Base-by-base conservation (phyloP, 1,284 basidiomycete genomes). In the Somion occarium region DNA sequence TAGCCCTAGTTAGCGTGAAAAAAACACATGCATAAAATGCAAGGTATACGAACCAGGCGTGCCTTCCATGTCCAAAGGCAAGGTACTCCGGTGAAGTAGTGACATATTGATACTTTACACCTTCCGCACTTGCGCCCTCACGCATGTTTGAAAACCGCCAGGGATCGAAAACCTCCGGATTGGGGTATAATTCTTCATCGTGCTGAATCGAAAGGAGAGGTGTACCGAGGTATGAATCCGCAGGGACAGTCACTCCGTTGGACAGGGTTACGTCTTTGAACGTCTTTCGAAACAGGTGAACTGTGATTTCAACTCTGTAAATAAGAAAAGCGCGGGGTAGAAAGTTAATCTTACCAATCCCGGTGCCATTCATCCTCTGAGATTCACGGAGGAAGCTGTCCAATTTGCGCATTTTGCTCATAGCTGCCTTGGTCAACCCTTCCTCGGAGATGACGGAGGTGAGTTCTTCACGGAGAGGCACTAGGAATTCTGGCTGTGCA, bases 331-430 rank as follows among this genome's bases (percentile, higher is more conserved):
- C 9, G 13, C 25, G 18, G 30, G 30, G 34, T 23, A 54, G 19
- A 18, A 19, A 26, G 13, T 27, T 5, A 27, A 18, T 22, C 52
- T 24, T 42, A 59, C 57, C 38, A 13, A 46, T 44, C 23, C 44
- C 49, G 3, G 48, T 22, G 1, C 53, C 53, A 18, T 38, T 44
- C 26, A 59, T 18, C 3, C 57, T 48, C 30, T 44, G 42, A 2
- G 53, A 37, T 53, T 64, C 62, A 37, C 58, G 59, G 39, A 64
- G 44, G 57, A 64, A 64, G 54, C 61, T 63, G 50, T 64, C 62
- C 20, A 61, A 30, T 48, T 59, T 59, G 47, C 52, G 54, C 59
- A 64, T 59, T 50, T 60, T 60, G 5, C 52, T 55, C 15, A 63
- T 34, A 5, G 61, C 54, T 20, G 50, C 44, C 48, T 60, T 62